Evolutionary conservation across 805 yeast genomes (phyloP), one percentile per base, ranked within the genome.

Genomic region (Jamesozyma lodderae): DNA sequence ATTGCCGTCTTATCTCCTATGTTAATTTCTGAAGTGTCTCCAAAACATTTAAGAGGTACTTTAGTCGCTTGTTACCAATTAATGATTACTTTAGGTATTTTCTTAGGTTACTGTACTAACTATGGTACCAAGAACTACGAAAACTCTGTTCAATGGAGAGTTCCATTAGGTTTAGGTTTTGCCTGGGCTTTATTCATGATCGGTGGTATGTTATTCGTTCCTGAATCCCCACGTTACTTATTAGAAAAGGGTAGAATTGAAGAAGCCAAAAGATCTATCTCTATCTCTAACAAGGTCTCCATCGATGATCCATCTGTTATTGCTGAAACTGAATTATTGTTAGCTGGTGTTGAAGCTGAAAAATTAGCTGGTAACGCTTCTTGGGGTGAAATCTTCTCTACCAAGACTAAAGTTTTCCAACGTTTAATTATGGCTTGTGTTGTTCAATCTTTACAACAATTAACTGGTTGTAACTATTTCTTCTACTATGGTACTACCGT

Each of bases 1-100:
- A 30, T 30, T 18, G 10, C 33, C 22, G 14, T 30, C 7, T 30
- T 30, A 7, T 18, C 24, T 18, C 33, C 33, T 18, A 30, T 30
- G 33, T n/a, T 30, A 7, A n/a, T 30, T 11, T 30, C 33, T 4
- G 33, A 30, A 30, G 33, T 30, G 5, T 17, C 33, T 19, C 33
- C 33, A 30, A 30, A 30, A n/a, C 33, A 30, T 19, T n/a, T 30
- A 14, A 30, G 33, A 30, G 33, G 33, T 30, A 30, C 33, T 30
- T 18, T 30, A 19, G 33, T n/a, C 19, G 17, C 33, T n/a, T 11
- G 10, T 14, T 30, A 30, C 13, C 33, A 30, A 30, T 19, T 30
- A 18, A 30, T 30, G 33, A 16, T 30, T 19, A 30, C 33, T 18
- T 30, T 30, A 11, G 33, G 33, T 18, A 30, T 30, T 13, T 30